Percentiles rank a stretch among this genome's conserved stretches.
Evolutionary conservation across 768 basidiomycete species (phyloP).

Genomic region (Hericium erinaceus): DNA sequence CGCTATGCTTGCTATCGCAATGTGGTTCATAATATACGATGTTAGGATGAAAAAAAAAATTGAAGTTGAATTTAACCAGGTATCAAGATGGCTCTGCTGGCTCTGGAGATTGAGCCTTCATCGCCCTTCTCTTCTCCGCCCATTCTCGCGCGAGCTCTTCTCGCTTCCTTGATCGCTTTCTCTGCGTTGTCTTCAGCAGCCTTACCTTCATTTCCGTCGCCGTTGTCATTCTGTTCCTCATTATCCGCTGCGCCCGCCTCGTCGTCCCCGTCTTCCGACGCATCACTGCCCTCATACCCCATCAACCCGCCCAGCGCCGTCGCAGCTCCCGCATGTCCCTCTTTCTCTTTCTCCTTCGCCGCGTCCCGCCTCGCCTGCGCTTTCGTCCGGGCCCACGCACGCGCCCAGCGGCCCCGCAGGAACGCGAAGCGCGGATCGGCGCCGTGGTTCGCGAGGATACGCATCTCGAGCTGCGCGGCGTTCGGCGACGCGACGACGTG

Average conservation of each 20-base stretch:
- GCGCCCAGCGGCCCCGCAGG: slow-evolving; percentile 65
- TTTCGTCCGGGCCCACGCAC: slow-evolving; percentile 52
- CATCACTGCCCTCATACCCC: slow-evolving; percentile 38
- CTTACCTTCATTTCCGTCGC: not conserved
- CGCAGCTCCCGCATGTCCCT: slow-evolving; percentile 12
- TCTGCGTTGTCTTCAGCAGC: not conserved
- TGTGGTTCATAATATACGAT: not conserved
- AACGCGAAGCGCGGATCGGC: slow-evolving; percentile 74
- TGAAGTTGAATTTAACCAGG: not conserved
- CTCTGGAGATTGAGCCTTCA: not conserved
- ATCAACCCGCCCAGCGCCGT: slow-evolving; percentile 42
- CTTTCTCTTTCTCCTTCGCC: slow-evolving; percentile 16
- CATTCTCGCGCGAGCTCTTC: not conserved
- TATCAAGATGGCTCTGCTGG: not conserved
- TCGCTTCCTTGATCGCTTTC: not conserved
- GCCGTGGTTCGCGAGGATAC: slow-evolving; percentile 82
- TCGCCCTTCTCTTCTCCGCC: not conserved
- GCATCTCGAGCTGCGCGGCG: slow-evolving; percentile 74
- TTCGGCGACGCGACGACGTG: slow-evolving; percentile 68
- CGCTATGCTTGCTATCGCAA: not conserved
- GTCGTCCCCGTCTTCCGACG: slow-evolving; percentile 2
- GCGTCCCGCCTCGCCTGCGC: slow-evolving; percentile 29
- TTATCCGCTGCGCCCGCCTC: not conserved
- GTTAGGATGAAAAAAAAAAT: not conserved
- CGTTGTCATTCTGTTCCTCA: not conserved